Evolutionary conservation across 1,284 basidiomycete genomes (phyloP).

Genomic region (Malassezia furfur): DNA sequence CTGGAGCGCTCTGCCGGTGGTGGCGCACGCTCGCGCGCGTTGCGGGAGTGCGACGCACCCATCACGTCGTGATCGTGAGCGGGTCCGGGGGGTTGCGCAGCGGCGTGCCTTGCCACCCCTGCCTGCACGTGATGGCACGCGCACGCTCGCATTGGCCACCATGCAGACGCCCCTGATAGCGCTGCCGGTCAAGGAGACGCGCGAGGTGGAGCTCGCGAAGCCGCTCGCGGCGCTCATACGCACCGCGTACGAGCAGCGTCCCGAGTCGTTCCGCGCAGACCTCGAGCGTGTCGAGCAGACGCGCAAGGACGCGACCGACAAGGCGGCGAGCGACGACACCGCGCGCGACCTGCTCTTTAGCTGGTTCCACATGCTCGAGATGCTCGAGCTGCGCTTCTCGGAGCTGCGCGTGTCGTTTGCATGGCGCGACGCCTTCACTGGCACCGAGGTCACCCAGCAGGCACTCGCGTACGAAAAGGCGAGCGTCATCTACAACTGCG

Average conservation of each 20-base stretch:
- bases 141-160: constrained; percentile 4
- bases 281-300: constrained; percentile 74
- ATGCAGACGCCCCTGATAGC: constrained; percentile 51
- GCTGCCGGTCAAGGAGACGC: constrained; percentile 55
- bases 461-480: constrained; percentile 98
- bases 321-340: constrained; percentile 65
- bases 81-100: no score
- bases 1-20: neutral
- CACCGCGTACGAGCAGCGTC: constrained; percentile 85
- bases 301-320: constrained; percentile 85
- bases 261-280: constrained; percentile 75
- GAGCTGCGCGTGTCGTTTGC: constrained; percentile 91
- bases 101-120: neutral
- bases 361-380: constrained; percentile 97
- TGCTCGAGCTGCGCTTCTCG: constrained; percentile 89
- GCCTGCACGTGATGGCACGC: neutral
- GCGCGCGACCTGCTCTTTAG: constrained; percentile 85
- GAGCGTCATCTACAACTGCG: constrained; percentile 92
- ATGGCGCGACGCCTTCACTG: constrained; percentile 89
- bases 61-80: neutral
- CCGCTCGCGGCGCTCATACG: constrained; percentile 77
- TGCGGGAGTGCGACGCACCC: constrained; percentile 17
- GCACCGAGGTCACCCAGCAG: constrained; percentile 80
- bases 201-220: constrained; percentile 73
- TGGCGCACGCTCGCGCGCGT: neutral